Conservation (phyloP, 306 rosid species). For the Glycine latifolia region DNA sequence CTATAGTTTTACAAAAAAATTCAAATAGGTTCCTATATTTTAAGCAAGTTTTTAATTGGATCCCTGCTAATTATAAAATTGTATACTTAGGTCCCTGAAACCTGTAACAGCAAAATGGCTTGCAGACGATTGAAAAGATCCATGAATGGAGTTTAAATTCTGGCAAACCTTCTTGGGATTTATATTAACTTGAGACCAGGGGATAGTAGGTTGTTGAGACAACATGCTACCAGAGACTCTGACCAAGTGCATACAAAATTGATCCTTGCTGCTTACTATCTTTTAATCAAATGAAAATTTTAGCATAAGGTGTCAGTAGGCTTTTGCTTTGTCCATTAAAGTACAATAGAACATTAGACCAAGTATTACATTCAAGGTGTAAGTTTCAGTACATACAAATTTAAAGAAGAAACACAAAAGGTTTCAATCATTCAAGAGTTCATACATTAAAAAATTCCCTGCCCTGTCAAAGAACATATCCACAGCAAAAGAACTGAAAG, state of each 20-base stretch:
- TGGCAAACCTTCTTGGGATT: not conserved
- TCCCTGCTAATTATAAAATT: not conserved
- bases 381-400: constrained; percentile 16
- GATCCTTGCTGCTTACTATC: not conserved
- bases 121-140: constrained; percentile 9
- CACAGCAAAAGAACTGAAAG: constrained; percentile 4
- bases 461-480: constrained; percentile 14
- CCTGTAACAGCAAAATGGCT: not conserved
- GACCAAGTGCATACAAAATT: not conserved
- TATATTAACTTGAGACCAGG: not conserved
- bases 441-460: constrained; percentile 26
- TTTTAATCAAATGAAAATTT: constrained; percentile 5
- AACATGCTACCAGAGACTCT: not conserved
- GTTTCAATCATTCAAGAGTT: constrained; percentile 26
- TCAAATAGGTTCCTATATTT: not conserved
- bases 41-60: not conserved
- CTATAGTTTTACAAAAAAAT: not conserved
- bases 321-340: not conserved
- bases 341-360: not conserved
- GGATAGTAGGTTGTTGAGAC: not conserved
- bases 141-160: not conserved
- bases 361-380: not conserved
- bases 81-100: not conserved
- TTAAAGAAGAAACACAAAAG: not conserved
- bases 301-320: not conserved